These are phyloP conservation scores for Oidiodendron maius DNA, from an alignment of 495 filamentous ascomycete species.

Conservation along the genomic window DNA sequence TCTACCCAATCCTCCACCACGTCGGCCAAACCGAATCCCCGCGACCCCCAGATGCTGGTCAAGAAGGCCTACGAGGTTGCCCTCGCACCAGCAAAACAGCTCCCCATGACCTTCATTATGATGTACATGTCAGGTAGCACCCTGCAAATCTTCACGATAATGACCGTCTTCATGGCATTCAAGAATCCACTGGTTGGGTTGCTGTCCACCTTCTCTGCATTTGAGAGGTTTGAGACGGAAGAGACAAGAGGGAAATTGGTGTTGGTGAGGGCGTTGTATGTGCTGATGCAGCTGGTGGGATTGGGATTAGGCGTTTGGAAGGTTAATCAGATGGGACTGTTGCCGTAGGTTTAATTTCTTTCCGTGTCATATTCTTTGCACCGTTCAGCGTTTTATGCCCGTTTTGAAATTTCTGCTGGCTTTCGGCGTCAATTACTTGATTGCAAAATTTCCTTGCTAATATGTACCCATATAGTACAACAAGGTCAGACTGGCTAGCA, in stretches of 20 bases:
- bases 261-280: slow-evolving; percentile 78
- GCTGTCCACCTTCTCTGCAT: slow-evolving; percentile 68
- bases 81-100: slow-evolving; percentile 84
- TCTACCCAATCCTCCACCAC: slow-evolving; percentile 21
- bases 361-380: too few relatives aligned
- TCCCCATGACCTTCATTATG: slow-evolving; percentile 98
- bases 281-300: slow-evolving; percentile 77
- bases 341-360: slow-evolving; percentile 60
- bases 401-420: too few relatives aligned
- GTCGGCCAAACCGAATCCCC: slow-evolving; percentile 36
- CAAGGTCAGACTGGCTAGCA: slow-evolving; percentile 89
- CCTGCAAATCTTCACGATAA: slow-evolving; percentile 97
- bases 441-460: slow-evolving; percentile 6
- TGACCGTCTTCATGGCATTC: slow-evolving; percentile 99
- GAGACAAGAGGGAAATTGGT: slow-evolving; percentile 65
- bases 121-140: slow-evolving; percentile 99
- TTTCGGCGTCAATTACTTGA: too few relatives aligned
- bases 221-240: slow-evolving; percentile 83
- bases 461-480: slow-evolving; percentile 54
- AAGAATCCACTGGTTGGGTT: slow-evolving; percentile 90
- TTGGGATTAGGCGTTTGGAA: slow-evolving; percentile 92
- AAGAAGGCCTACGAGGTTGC: slow-evolving; percentile 99
- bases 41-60: slow-evolving; percentile 74
- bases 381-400: too few relatives aligned
- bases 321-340: slow-evolving; percentile 89